These are phyloP conservation scores for Mallotus repandus DNA, from an alignment of 441 rosid species.

Conservation along the genomic window DNA sequence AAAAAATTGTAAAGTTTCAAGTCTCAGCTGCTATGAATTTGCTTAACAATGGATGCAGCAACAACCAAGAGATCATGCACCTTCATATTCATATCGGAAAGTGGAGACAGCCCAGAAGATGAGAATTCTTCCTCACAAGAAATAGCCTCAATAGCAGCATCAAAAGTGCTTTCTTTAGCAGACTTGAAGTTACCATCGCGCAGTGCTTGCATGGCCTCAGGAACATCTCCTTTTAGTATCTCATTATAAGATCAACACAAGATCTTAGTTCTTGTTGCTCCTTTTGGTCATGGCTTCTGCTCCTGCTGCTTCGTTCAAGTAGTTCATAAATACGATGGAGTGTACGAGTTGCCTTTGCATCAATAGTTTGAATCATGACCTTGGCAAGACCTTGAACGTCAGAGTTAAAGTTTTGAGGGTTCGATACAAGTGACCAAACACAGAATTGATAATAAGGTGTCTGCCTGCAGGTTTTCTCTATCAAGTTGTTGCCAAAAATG, in stretches of 20 bases:
- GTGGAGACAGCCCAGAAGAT: conserved; percentile 13
- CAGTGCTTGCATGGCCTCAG: conserved; percentile 24
- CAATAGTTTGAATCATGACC: conserved; percentile 26
- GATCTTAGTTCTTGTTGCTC: conserved; percentile 14
- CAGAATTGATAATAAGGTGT: conserved; percentile 34
- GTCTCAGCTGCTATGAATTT: neutral
- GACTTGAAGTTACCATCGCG: conserved; percentile 24
- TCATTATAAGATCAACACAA: conserved; percentile 30
- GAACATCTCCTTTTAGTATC: conserved; percentile 30
- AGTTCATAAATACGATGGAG: conserved; percentile 22
- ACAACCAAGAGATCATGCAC: conserved; percentile 37
- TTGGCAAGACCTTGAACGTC: conserved; percentile 29
- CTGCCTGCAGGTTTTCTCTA: conserved; percentile 33
- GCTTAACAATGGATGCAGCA: conserved; percentile 32
- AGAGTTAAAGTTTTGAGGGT: conserved; percentile 27
- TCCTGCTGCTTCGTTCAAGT: conserved; percentile 7
- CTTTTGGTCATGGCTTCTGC: neutral
- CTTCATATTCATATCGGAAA: conserved; percentile 26
- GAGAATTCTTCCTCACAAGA: conserved; percentile 34
- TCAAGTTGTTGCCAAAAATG: conserved; percentile 18
- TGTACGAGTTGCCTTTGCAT: conserved; percentile 23
- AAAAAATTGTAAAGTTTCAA: too few relatives aligned
- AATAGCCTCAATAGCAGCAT: conserved; percentile 35
- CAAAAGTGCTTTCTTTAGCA: conserved; percentile 27
- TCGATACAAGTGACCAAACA: conserved; percentile 20